Conservation (phyloP, 2,329 filamentous ascomycete species). For the Cytospora mali region DNA sequence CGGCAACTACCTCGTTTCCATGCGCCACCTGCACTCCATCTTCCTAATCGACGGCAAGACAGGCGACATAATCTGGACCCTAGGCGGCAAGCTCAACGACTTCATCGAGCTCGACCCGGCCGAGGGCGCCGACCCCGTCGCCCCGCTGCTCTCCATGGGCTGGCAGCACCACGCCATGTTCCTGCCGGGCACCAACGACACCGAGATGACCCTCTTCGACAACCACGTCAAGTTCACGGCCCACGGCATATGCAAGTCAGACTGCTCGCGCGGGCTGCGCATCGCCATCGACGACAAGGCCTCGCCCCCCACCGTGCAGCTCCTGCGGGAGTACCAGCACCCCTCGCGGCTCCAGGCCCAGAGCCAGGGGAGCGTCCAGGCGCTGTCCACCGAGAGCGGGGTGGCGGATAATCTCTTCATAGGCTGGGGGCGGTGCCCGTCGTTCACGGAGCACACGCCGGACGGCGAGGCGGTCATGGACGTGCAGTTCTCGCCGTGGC, state of each 20-base stretch:
- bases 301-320: conserved; percentile 43
- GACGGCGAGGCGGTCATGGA: conserved; percentile 45
- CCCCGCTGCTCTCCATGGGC: conserved; percentile 31
- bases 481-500: conserved; percentile 40
- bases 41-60: conserved; percentile 50
- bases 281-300: conserved; percentile 42
- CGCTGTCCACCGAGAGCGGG: conserved; percentile 6
- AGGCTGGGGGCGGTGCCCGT: conserved; percentile 50
- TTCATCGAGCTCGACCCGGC: conserved; percentile 39
- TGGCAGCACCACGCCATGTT: conserved; percentile 54
- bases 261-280: conserved; percentile 39
- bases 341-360: conserved; percentile 39
- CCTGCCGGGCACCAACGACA: conserved; percentile 35
- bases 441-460: conserved; percentile 48
- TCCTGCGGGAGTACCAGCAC: conserved; percentile 44
- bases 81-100: conserved; percentile 52
- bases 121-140: not conserved
- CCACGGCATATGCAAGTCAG: conserved; percentile 32
- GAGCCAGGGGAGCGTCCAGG: conserved; percentile 46
- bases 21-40: conserved; percentile 51
- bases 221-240: conserved; percentile 44
- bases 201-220: conserved; percentile 47
- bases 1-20: conserved; percentile 58
- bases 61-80: conserved; percentile 53
- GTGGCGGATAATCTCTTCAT: conserved; percentile 42